Base-by-base conservation (phyloP, 495 filamentous ascomycete genomes). In the Penicillium taxi region DNA sequence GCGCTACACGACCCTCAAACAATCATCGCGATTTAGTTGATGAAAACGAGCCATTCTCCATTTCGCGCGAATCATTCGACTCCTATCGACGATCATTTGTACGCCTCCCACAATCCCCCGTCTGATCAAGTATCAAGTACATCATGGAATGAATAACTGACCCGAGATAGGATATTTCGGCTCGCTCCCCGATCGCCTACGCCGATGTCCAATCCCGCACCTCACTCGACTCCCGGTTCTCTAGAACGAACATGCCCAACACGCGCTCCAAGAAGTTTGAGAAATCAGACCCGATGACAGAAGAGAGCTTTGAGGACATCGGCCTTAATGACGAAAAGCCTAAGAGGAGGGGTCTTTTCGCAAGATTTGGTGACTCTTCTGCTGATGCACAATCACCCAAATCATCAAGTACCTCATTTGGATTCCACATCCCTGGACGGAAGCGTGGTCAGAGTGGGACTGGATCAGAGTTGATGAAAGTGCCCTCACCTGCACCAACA, bases 41-140 rank as follows among this genome's bases (percentile, higher is more conserved):
- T 50, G 83, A 90, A 40, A 85, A 87, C 52, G 91, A 96, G 51
- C 89, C 85, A 15, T 98, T 98, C 62, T 86, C 82, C 35, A 98
- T 98, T 62, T 95, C 91, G 20, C 80, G 91, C 47, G 91, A 98
- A 63, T 95, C 88, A 6, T 98, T 96, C 59, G 91, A 98, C 57
- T 95, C 90, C 18, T 98, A 98, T 58, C 76, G 91, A 34, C 80
- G 91, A 43, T 96, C 91, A 40, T 98, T 98, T 67, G 89, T 94
- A 73, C 37, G 82, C 69, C 20, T 15, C 39, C 23, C 16, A 2
- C 12, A 31, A 23, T 19, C 20, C 18, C n/a, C 25, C 23, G 24
- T n/a, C 14, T n/a, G n/a, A n/a, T n/a, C n/a, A n/a, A n/a, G n/a
- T n/a, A n/a, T n/a, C n/a, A n/a, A n/a, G 2, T 14, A 27, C 17